Percentiles rank a stretch among this genome's conserved stretches.
Conservation (phyloP, 371 early-diverging fungal species). For the Mucor velutinosus region DNA sequence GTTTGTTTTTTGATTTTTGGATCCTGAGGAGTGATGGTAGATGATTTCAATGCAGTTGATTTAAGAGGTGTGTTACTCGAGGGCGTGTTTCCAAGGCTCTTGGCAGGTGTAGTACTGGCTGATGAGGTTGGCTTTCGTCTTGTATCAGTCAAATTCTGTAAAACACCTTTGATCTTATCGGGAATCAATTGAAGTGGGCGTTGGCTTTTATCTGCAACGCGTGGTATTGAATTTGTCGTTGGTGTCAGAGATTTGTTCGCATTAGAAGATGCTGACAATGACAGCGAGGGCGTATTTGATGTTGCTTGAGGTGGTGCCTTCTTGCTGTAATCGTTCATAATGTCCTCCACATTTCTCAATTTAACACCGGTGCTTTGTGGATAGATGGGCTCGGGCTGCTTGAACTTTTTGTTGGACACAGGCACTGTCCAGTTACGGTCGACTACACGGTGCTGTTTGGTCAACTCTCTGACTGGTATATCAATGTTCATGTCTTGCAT, state of each 20-base stretch:
- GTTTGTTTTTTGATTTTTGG: background rate
- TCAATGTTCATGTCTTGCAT: constrained; percentile 4
- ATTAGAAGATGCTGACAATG: background rate
- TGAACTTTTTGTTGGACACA: constrained; percentile 4
- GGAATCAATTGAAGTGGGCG: background rate
- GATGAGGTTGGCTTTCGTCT: constrained; percentile 4
- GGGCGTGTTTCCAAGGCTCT: background rate
- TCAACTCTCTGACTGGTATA: constrained; percentile 2
- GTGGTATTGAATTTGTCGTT: constrained; percentile 1
- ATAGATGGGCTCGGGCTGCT: constrained; percentile 9
- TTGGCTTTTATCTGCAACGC: constrained; percentile 7
- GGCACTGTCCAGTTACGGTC: constrained; percentile 18
- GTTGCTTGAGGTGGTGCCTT: constrained; percentile 1
- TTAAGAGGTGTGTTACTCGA: background rate
- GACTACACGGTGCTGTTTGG: constrained; percentile 8
- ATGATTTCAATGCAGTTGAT: constrained; percentile 7
- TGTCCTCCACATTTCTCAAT: constrained; percentile 16
- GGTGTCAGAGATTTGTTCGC: background rate
- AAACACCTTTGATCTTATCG: constrained; percentile 14
- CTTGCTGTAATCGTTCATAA: constrained; percentile 13
- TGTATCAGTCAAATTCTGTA: constrained; percentile 9
- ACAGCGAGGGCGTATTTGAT: background rate
- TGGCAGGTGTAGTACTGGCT: background rate
- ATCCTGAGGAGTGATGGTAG: constrained; percentile 2
- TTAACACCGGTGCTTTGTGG: constrained; percentile 26